These are phyloP conservation scores for Xylariaceae sp. DNA, from an alignment of 2,329 filamentous ascomycete genomes.

Conservation along the genomic window DNA sequence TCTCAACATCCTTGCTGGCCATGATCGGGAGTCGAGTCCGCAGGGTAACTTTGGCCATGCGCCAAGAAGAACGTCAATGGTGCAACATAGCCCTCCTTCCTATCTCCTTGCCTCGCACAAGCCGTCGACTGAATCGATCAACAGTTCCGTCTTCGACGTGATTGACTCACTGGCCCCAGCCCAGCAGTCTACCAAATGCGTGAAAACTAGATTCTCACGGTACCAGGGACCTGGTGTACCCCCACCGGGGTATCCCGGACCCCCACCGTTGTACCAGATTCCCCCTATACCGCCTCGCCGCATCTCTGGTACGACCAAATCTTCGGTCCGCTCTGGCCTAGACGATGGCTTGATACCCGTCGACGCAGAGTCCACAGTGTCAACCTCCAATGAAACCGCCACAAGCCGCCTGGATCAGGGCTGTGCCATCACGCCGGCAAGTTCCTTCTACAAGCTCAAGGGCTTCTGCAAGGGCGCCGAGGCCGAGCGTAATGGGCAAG, in stretches of 20 bases:
- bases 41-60: constrained; percentile 22
- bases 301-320: constrained; percentile 12
- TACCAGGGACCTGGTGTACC: constrained; percentile 11
- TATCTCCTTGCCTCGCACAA: constrained; percentile 25
- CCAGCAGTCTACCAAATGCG: constrained; percentile 20
- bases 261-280: constrained; percentile 25
- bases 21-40: constrained; percentile 13
- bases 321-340: constrained; percentile 8
- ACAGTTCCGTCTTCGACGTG: constrained; percentile 34
- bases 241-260: constrained; percentile 15
- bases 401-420: constrained; percentile 31
- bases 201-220: background rate
- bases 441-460: constrained; percentile 49
- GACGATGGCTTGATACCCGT: constrained; percentile 37
- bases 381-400: constrained; percentile 10
- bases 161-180: constrained; percentile 27
- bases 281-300: constrained; percentile 14
- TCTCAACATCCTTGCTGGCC: constrained; percentile 13
- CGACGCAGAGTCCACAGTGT: constrained; percentile 27
- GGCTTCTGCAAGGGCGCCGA: constrained; percentile 53
- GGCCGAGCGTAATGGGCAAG: constrained; percentile 43
- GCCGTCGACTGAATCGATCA: constrained; percentile 34
- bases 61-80: constrained; percentile 25
- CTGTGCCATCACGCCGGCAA: constrained; percentile 40
- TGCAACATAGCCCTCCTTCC: constrained; percentile 17